phyloP scores from a whole-genome alignment of 768 basidiomycete species.

The Crassisporium funariophilum region DNA sequence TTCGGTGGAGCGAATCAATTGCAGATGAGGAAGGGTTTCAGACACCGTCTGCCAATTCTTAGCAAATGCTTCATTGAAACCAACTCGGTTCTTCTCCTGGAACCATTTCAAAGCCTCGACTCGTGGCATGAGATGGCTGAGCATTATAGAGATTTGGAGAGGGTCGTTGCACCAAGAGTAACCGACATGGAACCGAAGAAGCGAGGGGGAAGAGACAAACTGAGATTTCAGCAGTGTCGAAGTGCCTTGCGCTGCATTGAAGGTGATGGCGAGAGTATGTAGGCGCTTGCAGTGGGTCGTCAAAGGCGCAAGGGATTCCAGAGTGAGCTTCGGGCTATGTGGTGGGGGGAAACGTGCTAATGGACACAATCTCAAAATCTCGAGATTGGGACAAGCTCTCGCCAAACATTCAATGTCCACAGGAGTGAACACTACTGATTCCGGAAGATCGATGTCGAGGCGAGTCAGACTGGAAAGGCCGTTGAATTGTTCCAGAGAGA shows the following conservation, averaged over 20 bases:
- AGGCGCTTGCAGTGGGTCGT: conserved; percentile 59
- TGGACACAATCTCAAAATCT: conserved; percentile 68
- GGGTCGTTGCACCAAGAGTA: conserved; percentile 74
- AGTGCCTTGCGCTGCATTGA: conserved; percentile 55
- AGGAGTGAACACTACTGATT: conserved; percentile 67
- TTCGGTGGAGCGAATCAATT: conserved; percentile 64
- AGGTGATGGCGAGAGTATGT: conserved; percentile 65
- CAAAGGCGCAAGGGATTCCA: conserved; percentile 65
- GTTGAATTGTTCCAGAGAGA: conserved; percentile 61
- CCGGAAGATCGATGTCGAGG: conserved; percentile 80
- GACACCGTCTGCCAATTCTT: conserved; percentile 68
- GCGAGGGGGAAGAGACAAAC: conserved; percentile 60
- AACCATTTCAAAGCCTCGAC: conserved; percentile 75
- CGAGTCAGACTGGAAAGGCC: conserved; percentile 56
- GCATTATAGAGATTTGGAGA: conserved; percentile 67
- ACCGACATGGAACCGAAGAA: conserved; percentile 72
- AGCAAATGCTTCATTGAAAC: conserved; percentile 67
- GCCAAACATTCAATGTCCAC: conserved; percentile 62
- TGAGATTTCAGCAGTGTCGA: conserved; percentile 47
- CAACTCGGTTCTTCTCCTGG: conserved; percentile 74
- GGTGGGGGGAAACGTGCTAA: conserved; percentile 63
- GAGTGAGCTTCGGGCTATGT: conserved; percentile 54
- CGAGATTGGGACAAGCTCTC: conserved; percentile 65
- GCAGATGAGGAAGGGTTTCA: conserved; percentile 74
- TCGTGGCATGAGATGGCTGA: conserved; percentile 77